These are phyloP conservation scores for Neurospora sp. DNA, from an alignment of 495 filamentous ascomycete species.

Conservation along the genomic window DNA sequence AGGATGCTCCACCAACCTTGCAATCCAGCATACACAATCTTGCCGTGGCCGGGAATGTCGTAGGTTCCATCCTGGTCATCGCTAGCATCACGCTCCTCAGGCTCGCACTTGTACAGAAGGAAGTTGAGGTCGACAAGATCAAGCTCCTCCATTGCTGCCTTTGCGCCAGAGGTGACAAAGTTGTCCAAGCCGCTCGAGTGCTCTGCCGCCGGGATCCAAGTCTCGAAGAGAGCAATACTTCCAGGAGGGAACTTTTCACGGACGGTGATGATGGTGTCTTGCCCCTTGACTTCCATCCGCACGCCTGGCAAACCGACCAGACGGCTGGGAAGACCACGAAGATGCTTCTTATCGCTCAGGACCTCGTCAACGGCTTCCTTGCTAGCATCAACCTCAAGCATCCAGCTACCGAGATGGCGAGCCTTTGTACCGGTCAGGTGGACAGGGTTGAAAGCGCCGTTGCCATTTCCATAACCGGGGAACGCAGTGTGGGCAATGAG, in stretches of 20 bases:
- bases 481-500: conserved; percentile 92
- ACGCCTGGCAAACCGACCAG: conserved; percentile 64
- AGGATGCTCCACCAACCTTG: conserved; percentile 98
- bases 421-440: conserved; percentile 64
- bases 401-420: conserved; percentile 80
- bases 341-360: conserved; percentile 53
- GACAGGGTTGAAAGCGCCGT: conserved; percentile 65
- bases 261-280: conserved; percentile 73
- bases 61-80: conserved; percentile 78
- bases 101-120: conserved; percentile 80
- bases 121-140: conserved; percentile 82
- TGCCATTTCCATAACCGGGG: conserved; percentile 73
- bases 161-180: conserved; percentile 72
- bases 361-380: conserved; percentile 54
- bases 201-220: conserved; percentile 79
- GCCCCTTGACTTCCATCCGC: conserved; percentile 51
- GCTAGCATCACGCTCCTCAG: conserved; percentile 80
- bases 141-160: conserved; percentile 64
- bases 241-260: conserved; percentile 78
- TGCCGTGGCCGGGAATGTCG: conserved; percentile 69
- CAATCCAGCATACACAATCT: conserved; percentile 87
- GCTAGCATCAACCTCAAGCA: conserved; percentile 66
- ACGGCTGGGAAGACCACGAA: conserved; percentile 75
- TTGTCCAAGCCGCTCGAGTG: conserved; percentile 70
- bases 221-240: conserved; percentile 90